phyloP scores from a whole-genome alignment of 2,329 filamentous ascomycete species.

The Arthroderma sp. region DNA sequence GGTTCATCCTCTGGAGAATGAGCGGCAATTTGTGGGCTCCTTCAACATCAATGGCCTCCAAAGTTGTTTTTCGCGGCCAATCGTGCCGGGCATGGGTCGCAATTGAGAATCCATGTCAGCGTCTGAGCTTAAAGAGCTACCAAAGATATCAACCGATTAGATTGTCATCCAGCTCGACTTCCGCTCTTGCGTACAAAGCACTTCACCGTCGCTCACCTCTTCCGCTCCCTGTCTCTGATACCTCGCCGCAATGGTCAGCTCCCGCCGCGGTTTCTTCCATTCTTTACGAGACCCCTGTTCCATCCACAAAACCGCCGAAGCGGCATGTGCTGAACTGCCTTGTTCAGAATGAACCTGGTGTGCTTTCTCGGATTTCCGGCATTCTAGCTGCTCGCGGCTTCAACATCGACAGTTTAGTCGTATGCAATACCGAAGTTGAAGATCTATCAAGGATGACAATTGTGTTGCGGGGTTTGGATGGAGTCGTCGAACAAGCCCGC shows the following conservation, averaged over 20 bases:
- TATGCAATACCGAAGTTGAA: constrained; percentile 94
- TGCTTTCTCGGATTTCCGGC: constrained; percentile 88
- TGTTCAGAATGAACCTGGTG: constrained; percentile 97
- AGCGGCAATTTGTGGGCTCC: not conserved
- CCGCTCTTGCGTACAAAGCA: constrained; percentile 92
- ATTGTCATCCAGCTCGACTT: constrained; percentile 53
- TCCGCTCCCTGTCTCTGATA: constrained; percentile 63
- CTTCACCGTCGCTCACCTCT: constrained; percentile 81
- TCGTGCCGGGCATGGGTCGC: not conserved
- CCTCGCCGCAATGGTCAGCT: constrained; percentile 70
- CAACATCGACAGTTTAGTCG: constrained; percentile 97
- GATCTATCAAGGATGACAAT: constrained; percentile 98
- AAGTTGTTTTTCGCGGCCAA: not conserved
- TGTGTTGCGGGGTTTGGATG: constrained; percentile 88
- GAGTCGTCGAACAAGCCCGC: constrained; percentile 79
- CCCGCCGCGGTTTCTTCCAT: constrained; percentile 95
- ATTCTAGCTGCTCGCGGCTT: constrained; percentile 93
- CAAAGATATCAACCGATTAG: constrained; percentile 6
- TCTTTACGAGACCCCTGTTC: constrained; percentile 91
- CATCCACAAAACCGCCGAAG: constrained; percentile 72
- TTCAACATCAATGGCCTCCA: constrained; percentile 1
- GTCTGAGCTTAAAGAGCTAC: constrained; percentile 1
- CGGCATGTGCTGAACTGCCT: constrained; percentile 95
- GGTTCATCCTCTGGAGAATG: not conserved
- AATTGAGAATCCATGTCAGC: constrained; percentile 1